Percentiles rank a stretch among this genome's conserved stretches.
These are phyloP conservation scores for Pelagomonas calceolata DNA, from an alignment of 108 stramenopile genomes.

Conservation along the genomic window DNA sequence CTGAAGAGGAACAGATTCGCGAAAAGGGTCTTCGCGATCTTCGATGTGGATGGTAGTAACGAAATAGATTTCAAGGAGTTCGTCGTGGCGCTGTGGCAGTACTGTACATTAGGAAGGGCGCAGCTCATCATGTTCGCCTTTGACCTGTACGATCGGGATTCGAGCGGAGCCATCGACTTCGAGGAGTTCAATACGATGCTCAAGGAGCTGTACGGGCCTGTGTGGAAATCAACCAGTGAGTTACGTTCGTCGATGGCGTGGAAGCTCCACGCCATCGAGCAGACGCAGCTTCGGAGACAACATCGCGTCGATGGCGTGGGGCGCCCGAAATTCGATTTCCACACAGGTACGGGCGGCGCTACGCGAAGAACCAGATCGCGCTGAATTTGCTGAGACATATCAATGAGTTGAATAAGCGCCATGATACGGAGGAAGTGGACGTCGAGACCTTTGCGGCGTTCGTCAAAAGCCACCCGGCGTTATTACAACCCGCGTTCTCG, in stretches of 20 bases:
- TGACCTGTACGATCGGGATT: conserved; percentile 42
- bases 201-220: conserved; percentile 38
- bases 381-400: conserved; percentile 23
- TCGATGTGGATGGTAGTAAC: conserved; percentile 18
- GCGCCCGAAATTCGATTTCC: too few relatives aligned
- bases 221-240: too few relatives aligned
- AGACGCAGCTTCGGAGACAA: too few relatives aligned
- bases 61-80: conserved; percentile 22
- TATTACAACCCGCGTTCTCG: conserved; percentile 38
- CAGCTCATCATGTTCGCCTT: conserved; percentile 43
- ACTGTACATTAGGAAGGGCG: conserved; percentile 37
- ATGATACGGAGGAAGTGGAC: conserved; percentile 4
- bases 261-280: too few relatives aligned
- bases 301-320: too few relatives aligned
- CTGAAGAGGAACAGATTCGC: conserved; percentile 12
- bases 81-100: conserved; percentile 24
- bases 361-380: conserved; percentile 21
- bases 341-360: conserved; percentile 2
- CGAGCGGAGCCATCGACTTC: conserved; percentile 31
- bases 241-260: too few relatives aligned
- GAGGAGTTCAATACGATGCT: conserved; percentile 32
- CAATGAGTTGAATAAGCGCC: conserved; percentile 4
- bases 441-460: conserved; percentile 33
- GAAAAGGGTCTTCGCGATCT: conserved; percentile 16
- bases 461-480: conserved; percentile 36